phyloP scores from a whole-genome alignment of 2,329 filamentous ascomycete genomes.

The Scedosporium aurantiacum region DNA sequence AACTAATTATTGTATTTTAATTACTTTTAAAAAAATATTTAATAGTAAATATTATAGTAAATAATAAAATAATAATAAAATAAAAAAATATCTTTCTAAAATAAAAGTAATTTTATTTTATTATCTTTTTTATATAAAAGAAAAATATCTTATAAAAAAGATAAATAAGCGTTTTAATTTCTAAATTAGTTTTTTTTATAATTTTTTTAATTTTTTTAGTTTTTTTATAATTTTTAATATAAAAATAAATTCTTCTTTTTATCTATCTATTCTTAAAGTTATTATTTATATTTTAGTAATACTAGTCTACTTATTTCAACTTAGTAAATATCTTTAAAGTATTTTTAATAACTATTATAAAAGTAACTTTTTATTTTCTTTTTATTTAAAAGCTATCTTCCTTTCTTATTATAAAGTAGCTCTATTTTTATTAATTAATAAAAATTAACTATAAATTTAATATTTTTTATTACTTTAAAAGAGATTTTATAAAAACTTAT shows the following conservation, averaged over 20 bases:
- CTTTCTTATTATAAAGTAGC: too few species aligned
- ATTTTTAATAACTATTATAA: too few species aligned
- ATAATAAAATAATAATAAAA: background rate
- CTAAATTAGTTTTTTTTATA: constrained; percentile 1
- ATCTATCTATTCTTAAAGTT: background rate
- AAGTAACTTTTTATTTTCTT: too few species aligned
- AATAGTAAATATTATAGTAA: background rate
- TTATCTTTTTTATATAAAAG: background rate
- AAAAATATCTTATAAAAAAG: background rate
- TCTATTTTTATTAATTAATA: background rate
- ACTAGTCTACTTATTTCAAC: background rate
- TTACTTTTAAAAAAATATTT: background rate
- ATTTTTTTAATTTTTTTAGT: background rate
- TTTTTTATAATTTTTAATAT: background rate
- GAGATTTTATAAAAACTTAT: background rate
- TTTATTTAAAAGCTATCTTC: too few species aligned
- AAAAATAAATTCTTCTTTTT: background rate
- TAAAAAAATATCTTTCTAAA: background rate
- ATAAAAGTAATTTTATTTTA: background rate
- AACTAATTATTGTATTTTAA: too few species aligned
- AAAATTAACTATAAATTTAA: too few species aligned
- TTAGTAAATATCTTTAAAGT: background rate
- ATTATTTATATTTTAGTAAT: background rate
- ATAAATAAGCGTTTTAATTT: constrained; percentile 3
- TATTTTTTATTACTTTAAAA: background rate